Conservation (phyloP, 495 filamentous ascomycete genomes). For the Hypoxylon intermedium region DNA sequence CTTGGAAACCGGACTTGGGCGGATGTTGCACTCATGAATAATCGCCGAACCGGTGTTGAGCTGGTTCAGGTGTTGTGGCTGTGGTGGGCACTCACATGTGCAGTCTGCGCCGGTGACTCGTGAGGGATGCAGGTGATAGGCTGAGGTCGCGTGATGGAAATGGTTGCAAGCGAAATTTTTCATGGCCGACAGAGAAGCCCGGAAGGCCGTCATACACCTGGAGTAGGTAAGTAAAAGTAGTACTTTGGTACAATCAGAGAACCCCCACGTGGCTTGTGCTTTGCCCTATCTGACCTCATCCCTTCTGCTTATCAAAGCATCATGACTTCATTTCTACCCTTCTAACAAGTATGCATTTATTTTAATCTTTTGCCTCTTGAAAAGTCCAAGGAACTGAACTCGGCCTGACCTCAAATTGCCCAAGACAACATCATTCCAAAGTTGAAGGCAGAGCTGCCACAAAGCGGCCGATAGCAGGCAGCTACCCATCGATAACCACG, state of each 20-base stretch:
- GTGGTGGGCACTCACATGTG: constrained; percentile 1
- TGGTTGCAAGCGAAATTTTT: constrained; percentile 9
- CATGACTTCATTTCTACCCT: neutral
- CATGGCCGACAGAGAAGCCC: neutral
- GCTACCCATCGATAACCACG: neutral
- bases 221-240: neutral
- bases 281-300: neutral
- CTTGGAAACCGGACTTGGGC: constrained; percentile 19
- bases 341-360: too few relatives aligned
- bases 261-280: constrained; percentile 26
- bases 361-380: too few relatives aligned
- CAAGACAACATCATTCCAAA: too few relatives aligned
- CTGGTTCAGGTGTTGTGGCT: neutral
- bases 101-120: neutral
- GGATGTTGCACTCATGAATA: constrained; percentile 23
- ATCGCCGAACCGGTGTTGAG: constrained; percentile 19
- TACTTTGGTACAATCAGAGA: too few relatives aligned
- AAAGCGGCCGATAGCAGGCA: too few relatives aligned
- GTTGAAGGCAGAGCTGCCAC: too few relatives aligned
- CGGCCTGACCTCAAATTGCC: too few relatives aligned
- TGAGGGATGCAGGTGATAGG: constrained; percentile 28
- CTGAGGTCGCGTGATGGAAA: constrained; percentile 21
- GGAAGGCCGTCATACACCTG: constrained; percentile 6
- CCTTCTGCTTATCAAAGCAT: neutral
- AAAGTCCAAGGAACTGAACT: too few relatives aligned